phyloP scores from a whole-genome alignment of 805 yeast genomes.

The Kodamaea leandrae region DNA sequence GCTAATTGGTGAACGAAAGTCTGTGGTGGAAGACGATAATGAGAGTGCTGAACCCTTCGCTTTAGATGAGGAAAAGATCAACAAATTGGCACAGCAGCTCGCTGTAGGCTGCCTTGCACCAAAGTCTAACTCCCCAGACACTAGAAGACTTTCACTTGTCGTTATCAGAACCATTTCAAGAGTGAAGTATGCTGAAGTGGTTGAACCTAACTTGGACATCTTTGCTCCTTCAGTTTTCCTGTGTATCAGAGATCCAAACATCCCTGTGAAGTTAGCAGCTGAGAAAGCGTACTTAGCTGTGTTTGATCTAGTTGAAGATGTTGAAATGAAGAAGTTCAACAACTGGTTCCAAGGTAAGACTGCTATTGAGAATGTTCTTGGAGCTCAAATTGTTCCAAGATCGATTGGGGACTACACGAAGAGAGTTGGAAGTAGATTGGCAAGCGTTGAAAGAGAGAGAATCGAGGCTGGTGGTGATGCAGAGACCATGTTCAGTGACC shows the following conservation, averaged over 20 bases:
- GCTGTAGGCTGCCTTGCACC: conserved; percentile 53
- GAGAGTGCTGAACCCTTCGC: conserved; percentile 28
- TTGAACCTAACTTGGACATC: conserved; percentile 52
- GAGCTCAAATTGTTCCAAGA: conserved; percentile 55
- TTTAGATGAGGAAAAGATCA: conserved; percentile 41
- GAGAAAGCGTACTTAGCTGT: conserved; percentile 82
- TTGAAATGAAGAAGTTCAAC: conserved; percentile 49
- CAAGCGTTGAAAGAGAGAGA: conserved; percentile 83
- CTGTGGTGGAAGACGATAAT: conserved; percentile 18
- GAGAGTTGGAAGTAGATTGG: conserved; percentile 86
- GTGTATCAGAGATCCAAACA: conserved; percentile 80
- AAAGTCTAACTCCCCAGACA: conserved; percentile 61
- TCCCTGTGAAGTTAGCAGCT: conserved; percentile 91
- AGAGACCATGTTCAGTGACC: conserved; percentile 79
- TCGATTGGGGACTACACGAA: conserved; percentile 85
- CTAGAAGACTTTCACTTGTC: conserved; percentile 76
- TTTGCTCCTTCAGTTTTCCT: conserved; percentile 74
- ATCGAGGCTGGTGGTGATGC: conserved; percentile 87
- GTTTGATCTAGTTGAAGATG: conserved; percentile 71
- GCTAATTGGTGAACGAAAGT: conserved; percentile 38
- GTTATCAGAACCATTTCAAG: conserved; percentile 74
- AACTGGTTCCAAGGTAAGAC: conserved; percentile 57
- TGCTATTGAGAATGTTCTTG: conserved; percentile 42
- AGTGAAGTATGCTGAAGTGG: conserved; percentile 47
- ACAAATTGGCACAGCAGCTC: conserved; percentile 48